Conservation (phyloP, 805 yeast genomes). For the Jamesozyma hellenica region DNA sequence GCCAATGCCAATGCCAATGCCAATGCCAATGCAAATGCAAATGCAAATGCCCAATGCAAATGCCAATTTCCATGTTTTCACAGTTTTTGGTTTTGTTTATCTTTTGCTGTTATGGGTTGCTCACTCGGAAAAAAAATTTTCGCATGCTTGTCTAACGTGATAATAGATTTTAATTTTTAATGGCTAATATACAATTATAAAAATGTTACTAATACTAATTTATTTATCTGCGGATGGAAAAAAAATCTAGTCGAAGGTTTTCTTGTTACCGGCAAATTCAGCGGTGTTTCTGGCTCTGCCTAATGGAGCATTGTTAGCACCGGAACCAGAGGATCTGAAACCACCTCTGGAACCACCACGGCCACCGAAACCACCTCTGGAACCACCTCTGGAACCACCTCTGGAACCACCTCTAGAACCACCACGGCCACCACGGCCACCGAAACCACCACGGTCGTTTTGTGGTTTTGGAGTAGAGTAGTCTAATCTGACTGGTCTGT, state of each 20-base stretch:
- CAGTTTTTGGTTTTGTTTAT: too few species aligned
- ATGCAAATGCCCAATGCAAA: too few species aligned
- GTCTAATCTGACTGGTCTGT: constrained; percentile 91
- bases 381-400: constrained; percentile 30
- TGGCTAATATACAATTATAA: constrained; percentile 2
- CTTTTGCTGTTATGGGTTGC: too few species aligned
- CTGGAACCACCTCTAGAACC: constrained; percentile 25
- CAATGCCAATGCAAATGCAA: too few species aligned
- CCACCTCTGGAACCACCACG: constrained; percentile 17
- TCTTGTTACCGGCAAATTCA: constrained; percentile 76
- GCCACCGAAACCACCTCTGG: constrained; percentile 24
- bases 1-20: too few species aligned
- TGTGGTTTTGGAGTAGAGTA: constrained; percentile 82
- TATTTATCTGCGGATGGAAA: background rate
- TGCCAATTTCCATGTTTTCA: too few species aligned
- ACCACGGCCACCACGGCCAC: constrained; percentile 29
- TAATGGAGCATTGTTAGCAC: constrained; percentile 59
- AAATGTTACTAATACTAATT: background rate
- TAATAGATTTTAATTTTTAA: background rate
- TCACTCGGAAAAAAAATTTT: too few species aligned
- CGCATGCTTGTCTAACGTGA: too few species aligned
- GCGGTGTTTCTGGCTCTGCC: constrained; percentile 33
- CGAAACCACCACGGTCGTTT: constrained; percentile 34
- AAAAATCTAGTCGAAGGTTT: constrained; percentile 56
- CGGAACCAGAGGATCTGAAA: constrained; percentile 28